Percentiles rank a stretch among this genome's conserved stretches.
Conservation (phyloP, 108 stramenopile species). For the Pelagomonas calceolata region DNA sequence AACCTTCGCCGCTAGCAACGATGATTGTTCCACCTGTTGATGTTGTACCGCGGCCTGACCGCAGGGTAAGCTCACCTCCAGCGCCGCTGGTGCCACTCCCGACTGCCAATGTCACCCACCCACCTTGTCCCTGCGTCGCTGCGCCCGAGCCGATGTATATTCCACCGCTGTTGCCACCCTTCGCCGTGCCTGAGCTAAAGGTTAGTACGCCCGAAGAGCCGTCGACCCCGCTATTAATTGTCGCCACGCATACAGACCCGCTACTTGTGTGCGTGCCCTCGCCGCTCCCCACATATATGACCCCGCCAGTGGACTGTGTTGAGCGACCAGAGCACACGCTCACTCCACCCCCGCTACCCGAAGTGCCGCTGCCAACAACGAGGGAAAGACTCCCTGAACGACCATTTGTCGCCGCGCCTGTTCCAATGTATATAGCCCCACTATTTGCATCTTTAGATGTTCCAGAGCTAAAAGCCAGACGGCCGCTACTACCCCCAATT, state of each 20-base stretch:
- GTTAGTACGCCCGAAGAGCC: conserved; percentile 7
- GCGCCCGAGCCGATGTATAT: conserved; percentile 10
- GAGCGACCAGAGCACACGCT: neutral
- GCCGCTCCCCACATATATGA: conserved; percentile 5
- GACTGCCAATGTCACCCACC: neutral
- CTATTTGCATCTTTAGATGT: conserved; percentile 3
- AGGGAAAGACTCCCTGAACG: neutral
- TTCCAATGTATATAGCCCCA: conserved; percentile 9
- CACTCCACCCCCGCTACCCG: neutral
- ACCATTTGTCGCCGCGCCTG: neutral
- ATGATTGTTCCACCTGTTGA: neutral
- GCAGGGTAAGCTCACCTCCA: neutral
- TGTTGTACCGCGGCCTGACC: neutral
- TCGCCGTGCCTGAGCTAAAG: conserved; percentile 17
- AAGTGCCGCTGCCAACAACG: conserved; percentile 1
- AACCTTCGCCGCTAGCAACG: neutral
- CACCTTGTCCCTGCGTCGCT: neutral
- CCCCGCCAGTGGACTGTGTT: neutral
- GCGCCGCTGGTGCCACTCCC: neutral
- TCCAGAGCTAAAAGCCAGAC: conserved; percentile 9
- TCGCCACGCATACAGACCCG: conserved; percentile 3
- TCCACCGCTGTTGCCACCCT: conserved; percentile 8
- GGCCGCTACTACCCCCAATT: conserved; percentile 1
- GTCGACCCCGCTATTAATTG: conserved; percentile 3
- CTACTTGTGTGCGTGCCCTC: conserved; percentile 5